A percentile compares a stretch with the other conserved stretches of the same genome.
Conservation (phyloP, 2,329 filamentous ascomycete species). For the Fusarium sp. region DNA sequence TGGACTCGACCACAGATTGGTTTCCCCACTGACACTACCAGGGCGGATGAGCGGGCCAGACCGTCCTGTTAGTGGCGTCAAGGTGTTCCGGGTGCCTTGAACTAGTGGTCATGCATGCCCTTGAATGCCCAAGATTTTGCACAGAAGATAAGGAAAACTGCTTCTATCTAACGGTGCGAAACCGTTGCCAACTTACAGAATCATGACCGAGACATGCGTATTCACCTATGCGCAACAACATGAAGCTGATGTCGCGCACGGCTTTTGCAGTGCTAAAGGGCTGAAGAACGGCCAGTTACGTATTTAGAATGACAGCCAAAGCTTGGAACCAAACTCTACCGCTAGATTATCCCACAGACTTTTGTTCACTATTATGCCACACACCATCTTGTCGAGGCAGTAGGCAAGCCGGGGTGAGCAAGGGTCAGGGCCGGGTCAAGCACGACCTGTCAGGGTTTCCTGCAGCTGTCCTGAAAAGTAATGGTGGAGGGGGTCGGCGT, state of each 20-base stretch:
- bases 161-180: not conserved
- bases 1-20: not conserved
- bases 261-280: not conserved
- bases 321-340: not conserved
- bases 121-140: not conserved
- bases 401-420: not conserved
- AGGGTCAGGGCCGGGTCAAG: slow-evolving; percentile 7
- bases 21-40: slow-evolving; percentile 2
- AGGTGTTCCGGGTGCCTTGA: slow-evolving; percentile 19
- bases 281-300: not conserved
- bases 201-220: not conserved
- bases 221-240: not conserved
- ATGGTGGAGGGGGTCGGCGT: slow-evolving; percentile 6
- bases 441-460: not conserved
- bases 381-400: slow-evolving; percentile 23
- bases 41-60: slow-evolving; percentile 25
- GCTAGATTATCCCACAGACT: not conserved
- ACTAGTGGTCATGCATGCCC: slow-evolving; percentile 2
- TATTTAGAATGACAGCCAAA: not conserved
- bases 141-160: slow-evolving; percentile 3
- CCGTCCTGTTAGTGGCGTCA: slow-evolving; percentile 25
- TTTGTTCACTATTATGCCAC: not conserved
- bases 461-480: slow-evolving; percentile 31
- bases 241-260: not conserved
- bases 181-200: not conserved